phyloP scores from a whole-genome alignment of 2,329 filamentous ascomycete species.

The Bipolaris gigantea region DNA sequence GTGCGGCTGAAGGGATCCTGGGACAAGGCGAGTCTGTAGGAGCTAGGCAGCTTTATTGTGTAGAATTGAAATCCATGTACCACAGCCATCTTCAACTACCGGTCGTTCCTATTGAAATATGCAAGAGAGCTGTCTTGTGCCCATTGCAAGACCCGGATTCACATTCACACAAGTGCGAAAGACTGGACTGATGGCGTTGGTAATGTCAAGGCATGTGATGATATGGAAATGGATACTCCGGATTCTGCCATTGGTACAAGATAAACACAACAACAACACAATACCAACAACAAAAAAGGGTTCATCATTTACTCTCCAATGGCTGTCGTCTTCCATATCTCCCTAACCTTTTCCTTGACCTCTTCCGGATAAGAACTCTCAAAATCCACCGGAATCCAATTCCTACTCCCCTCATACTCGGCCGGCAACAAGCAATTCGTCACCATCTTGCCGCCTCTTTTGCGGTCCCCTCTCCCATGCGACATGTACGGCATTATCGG shows the following conservation, averaged over 20 bases:
- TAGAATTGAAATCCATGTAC: background rate
- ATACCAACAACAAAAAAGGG: too few species aligned
- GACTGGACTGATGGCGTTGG: background rate
- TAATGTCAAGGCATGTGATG: background rate
- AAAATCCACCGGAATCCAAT: background rate
- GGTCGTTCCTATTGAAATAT: background rate
- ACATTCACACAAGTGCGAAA: background rate
- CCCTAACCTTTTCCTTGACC: background rate
- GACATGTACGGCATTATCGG: background rate
- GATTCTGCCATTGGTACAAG: background rate
- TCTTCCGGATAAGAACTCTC: background rate
- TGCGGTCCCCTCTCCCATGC: background rate
- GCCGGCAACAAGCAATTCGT: background rate
- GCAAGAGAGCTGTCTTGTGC: too few species aligned
- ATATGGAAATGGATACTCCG: background rate
- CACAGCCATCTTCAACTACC: background rate
- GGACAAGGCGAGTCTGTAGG: conserved; percentile 55
- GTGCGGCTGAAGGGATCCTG: conserved; percentile 58
- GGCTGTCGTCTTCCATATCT: background rate
- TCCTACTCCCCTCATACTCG: background rate
- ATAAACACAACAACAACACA: background rate
- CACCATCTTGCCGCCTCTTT: background rate
- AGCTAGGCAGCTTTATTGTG: conserved; percentile 13
- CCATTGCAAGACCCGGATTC: background rate
- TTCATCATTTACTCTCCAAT: background rate